Evolutionary conservation across 139 green algal genomes (phyloP), one percentile per base, ranked within the genome.

Genomic region (Edaphochlamys debaryana): DNA sequence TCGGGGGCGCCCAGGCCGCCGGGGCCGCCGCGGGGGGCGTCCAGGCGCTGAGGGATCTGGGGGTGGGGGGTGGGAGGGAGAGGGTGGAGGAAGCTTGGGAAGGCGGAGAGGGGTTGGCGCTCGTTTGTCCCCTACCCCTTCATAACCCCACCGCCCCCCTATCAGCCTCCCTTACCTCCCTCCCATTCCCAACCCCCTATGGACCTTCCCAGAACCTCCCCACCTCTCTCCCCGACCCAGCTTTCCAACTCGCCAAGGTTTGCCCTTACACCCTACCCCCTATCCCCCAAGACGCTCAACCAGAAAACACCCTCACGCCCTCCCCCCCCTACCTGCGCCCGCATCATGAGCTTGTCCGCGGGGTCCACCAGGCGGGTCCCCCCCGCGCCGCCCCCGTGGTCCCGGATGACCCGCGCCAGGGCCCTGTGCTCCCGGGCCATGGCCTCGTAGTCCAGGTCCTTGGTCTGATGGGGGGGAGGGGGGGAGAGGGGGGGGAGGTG

Each of bases 381-480:
- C 0, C 52, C 68, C 27, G 80, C 60, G 54, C 71, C 80, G 6
- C 41, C 79, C 19, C 84, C 82, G 82, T 87, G 77, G 42, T 92
- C 91, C 11, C 89, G 86, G 69, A 95, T 95, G n/a, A 88, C 41
- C 7, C 48, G 42, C 22, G 93, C 85, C 64, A 95, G 88, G 1
- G 56, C 0, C 1, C 86, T 84, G 75, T 94, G 92, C 88, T 95
- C 93, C 37, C 71, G 64, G 5, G 90, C 89, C 84, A 95, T 95
- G 67, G 86, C 93, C 52, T 93, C 93, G 62, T 94, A 95, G 82
- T 95, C 89, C 42, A 95, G 71, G 30, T 92, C 86, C 68, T 91
- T 88, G 58, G 79, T 72, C 84, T 91, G 87, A 0, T 38, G 40
- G 38, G 3, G 64, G 32, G 64, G 13, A 42, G 36, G 34, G 64